Evolutionary conservation across 2,329 filamentous ascomycete species (phyloP).

Genomic region (Botryosphaeria dothidea): DNA sequence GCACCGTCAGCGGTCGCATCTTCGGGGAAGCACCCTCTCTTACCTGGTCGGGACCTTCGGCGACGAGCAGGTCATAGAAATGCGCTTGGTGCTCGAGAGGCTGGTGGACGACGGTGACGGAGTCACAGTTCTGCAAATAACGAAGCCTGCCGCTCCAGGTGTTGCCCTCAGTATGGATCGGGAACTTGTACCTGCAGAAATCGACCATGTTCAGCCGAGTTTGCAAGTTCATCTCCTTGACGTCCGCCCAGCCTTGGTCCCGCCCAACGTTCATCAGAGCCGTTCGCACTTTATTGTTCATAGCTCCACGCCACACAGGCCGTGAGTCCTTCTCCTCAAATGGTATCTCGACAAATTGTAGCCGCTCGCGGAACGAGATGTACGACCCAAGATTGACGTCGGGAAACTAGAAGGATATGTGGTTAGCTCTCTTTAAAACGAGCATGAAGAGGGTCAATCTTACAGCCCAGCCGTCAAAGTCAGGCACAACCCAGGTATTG

Average conservation of each 20-base stretch:
- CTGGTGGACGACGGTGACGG: constrained; percentile 53
- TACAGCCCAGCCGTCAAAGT: constrained; percentile 24
- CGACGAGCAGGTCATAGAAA: constrained; percentile 48
- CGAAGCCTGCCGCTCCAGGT: constrained; percentile 35
- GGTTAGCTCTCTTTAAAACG: neutral
- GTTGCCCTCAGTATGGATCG: constrained; percentile 27
- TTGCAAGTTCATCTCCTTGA: constrained; percentile 24
- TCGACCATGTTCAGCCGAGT: constrained; percentile 27
- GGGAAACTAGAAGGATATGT: neutral
- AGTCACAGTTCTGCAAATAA: constrained; percentile 38
- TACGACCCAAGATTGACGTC: constrained; percentile 21
- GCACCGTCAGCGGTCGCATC: neutral
- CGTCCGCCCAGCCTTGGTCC: constrained; percentile 31
- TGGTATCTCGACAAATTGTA: constrained; percentile 16
- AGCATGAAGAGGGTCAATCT: neutral
- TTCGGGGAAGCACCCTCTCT: neutral
- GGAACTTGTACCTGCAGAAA: constrained; percentile 25
- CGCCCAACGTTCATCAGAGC: constrained; percentile 26
- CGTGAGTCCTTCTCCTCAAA: constrained; percentile 29
- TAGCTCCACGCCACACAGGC: constrained; percentile 35
- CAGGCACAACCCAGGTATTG: constrained; percentile 18
- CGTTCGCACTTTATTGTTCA: constrained; percentile 28
- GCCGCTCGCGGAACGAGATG: constrained; percentile 17
- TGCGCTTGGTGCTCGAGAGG: constrained; percentile 50
- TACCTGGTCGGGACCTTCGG: constrained; percentile 37